Conservation (phyloP, 495 filamentous ascomycete genomes). For the Xylaria acuta region DNA sequence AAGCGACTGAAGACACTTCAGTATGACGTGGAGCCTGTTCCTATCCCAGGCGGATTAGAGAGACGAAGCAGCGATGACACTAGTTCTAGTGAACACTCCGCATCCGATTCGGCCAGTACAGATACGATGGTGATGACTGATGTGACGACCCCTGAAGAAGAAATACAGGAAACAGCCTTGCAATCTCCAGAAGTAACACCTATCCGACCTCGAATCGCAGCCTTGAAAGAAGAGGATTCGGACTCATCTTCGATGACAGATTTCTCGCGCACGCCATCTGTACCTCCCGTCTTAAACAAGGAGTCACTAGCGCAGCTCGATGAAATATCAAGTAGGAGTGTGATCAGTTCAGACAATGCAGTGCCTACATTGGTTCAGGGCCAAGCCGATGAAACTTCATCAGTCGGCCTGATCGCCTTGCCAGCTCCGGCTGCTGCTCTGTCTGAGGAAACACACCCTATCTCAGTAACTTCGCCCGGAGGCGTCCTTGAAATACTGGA, state of each 20-base stretch:
- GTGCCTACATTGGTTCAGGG: slow-evolving; percentile 16
- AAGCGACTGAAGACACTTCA: slow-evolving; percentile 48
- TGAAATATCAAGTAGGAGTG: not conserved
- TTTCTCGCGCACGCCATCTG: slow-evolving; percentile 35
- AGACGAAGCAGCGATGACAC: slow-evolving; percentile 36
- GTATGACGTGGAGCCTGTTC: slow-evolving; percentile 40
- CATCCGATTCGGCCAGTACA: slow-evolving; percentile 30
- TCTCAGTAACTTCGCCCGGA: not conserved
- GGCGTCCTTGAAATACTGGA: not conserved
- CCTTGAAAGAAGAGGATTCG: slow-evolving; percentile 42
- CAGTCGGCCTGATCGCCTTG: not conserved
- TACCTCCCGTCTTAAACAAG: slow-evolving; percentile 9
- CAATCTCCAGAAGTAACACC: slow-evolving; percentile 49
- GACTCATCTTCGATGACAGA: slow-evolving; percentile 33
- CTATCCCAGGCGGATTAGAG: slow-evolving; percentile 34
- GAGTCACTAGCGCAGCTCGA: not conserved
- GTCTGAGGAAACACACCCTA: slow-evolving; percentile 2
- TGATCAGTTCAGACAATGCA: not conserved
- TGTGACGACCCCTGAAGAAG: slow-evolving; percentile 49
- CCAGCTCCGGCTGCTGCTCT: not conserved
- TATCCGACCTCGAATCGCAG: slow-evolving; percentile 32
- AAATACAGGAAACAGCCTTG: slow-evolving; percentile 42
- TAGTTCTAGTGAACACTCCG: slow-evolving; percentile 32
- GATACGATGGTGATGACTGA: slow-evolving; percentile 45
- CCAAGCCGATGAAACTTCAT: slow-evolving; percentile 21